Conservation (phyloP, 1,139 yeast species). For the Suzukiozyma palmioleophila region DNA sequence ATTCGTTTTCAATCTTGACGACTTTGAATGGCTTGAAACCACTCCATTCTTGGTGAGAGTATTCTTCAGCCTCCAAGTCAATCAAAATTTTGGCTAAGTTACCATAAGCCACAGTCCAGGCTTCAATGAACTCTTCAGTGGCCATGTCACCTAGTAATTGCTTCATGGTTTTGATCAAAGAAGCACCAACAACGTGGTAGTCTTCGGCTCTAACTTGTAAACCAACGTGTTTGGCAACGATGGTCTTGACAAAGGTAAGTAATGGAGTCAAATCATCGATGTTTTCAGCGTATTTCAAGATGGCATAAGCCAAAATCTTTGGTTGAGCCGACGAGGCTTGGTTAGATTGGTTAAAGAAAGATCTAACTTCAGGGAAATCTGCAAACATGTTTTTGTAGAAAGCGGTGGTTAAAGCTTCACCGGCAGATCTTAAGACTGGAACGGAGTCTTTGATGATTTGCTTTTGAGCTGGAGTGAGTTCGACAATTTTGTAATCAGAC, state of each 20-base stretch:
- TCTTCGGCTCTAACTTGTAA: constrained; percentile 59
- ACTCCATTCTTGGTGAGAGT: constrained; percentile 46
- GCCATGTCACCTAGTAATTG: constrained; percentile 51
- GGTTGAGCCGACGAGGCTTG: constrained; percentile 59
- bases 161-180: constrained; percentile 49
- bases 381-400: constrained; percentile 55
- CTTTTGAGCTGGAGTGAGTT: constrained; percentile 27
- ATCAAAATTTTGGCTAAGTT: constrained; percentile 61
- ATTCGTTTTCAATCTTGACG: constrained; percentile 38
- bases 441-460: constrained; percentile 49
- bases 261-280: constrained; percentile 58
- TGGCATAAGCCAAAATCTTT: constrained; percentile 57
- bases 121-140: constrained; percentile 50
- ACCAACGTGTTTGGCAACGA: constrained; percentile 65
- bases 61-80: constrained; percentile 47
- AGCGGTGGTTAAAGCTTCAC: constrained; percentile 49
- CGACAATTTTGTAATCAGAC: constrained; percentile 5
- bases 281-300: constrained; percentile 59
- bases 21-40: constrained; percentile 54
- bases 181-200: constrained; percentile 60
- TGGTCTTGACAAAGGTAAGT: constrained; percentile 51
- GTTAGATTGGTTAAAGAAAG: constrained; percentile 57
- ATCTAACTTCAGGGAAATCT: constrained; percentile 50
- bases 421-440: constrained; percentile 55
- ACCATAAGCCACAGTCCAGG: constrained; percentile 67